phyloP scores from a whole-genome alignment of 495 filamentous ascomycete genomes.

The Aspergillus conjunctus region DNA sequence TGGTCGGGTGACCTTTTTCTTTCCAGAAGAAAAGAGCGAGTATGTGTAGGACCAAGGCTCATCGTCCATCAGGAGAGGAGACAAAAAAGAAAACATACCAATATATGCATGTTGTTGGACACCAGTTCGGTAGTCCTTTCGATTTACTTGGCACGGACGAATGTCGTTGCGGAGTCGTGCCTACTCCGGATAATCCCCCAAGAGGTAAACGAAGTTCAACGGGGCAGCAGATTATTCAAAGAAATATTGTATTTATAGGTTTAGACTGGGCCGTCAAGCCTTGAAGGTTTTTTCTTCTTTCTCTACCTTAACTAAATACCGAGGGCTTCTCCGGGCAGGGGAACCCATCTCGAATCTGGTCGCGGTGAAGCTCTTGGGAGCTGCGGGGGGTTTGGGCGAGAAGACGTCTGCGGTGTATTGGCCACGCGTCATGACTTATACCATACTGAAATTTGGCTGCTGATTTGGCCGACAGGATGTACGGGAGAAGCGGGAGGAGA shows the following conservation, averaged over 20 bases:
- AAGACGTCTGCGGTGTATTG: slow-evolving; percentile 11
- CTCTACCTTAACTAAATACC: slow-evolving; percentile 23
- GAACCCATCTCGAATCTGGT: slow-evolving; percentile 26
- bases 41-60: background rate
- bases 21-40: slow-evolving; percentile 6
- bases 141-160: slow-evolving; percentile 18
- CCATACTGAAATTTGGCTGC: background rate
- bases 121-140: slow-evolving; percentile 13
- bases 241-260: slow-evolving; percentile 26
- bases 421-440: slow-evolving; percentile 7
- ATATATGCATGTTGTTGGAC: slow-evolving; percentile 48
- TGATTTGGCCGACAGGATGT: too few relatives aligned
- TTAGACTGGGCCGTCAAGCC: slow-evolving; percentile 3
- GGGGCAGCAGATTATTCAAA: background rate
- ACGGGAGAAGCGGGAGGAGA: background rate
- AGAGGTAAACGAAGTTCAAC: background rate
- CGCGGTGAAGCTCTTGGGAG: slow-evolving; percentile 37
- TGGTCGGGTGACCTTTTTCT: background rate
- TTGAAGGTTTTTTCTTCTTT: slow-evolving; percentile 18
- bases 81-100: slow-evolving; percentile 40
- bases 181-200: background rate
- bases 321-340: slow-evolving; percentile 20
- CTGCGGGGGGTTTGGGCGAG: slow-evolving; percentile 27
- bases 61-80: slow-evolving; percentile 1
- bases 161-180: slow-evolving; percentile 9